Evolutionary conservation across 106 monocot species (phyloP), one percentile per base, ranked within the genome.

Genomic region (Apostasia ramifera): DNA sequence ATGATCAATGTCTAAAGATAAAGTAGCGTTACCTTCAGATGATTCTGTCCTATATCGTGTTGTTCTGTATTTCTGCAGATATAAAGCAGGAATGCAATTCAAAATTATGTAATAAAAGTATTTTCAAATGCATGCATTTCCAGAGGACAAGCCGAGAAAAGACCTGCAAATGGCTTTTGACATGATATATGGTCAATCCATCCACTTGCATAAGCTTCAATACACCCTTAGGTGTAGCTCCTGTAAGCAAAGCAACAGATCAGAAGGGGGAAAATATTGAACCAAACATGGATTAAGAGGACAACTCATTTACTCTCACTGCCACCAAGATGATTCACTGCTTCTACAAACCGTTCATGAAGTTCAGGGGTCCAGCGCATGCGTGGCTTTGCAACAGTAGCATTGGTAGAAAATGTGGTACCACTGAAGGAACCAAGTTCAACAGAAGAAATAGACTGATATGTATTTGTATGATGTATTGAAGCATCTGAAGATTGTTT

Each of bases 121-220:
- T 57, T 47, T 9, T 38, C 1, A 61, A 40, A 3, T 70, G 11
- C 4, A 55, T 45, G 26, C 1, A 53, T 65, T 45, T 40, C 52
- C 11, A 67, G 47, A 61, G 26, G 44, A 44, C 42, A 67, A 68
- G 38, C 2, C 65, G 14, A 59, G 44, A 45, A 41, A 5, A 71
- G 50, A 94, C 94, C 91, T 95, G 94, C 37, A 95, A 72, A 48
- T 95, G 94, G 73, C 94, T 95, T 79, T 95, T 95, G 5, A 91
- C 94, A 79, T 95, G 94, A 77, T 86, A 91, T 66, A 95, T 95
- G 1, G 94, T 95, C 77, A 95, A 77, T 6, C 83, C 76, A 42
- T 84, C 86, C 59, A 82, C 84, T 75, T 95, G 91, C 91, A 95
- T 95, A 13, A 86, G 80, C 64, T 91, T 95, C 59, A 91, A 71